Evolutionary conservation across 305 asterid species (phyloP).

Genomic region (Lippia alba): DNA sequence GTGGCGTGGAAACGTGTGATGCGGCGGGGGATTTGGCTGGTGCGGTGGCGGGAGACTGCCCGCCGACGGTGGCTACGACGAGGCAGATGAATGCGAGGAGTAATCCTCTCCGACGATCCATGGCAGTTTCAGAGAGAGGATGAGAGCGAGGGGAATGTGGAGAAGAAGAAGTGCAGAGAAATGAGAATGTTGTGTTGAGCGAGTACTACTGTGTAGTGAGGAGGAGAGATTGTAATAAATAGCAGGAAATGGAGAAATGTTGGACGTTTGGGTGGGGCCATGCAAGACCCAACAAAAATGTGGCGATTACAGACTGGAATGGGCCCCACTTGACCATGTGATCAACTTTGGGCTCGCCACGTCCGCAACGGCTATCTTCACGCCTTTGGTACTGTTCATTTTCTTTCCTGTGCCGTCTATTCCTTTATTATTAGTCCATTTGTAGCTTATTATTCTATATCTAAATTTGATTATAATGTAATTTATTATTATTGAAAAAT

Average conservation of each 20-base stretch:
- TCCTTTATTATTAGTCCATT: no score
- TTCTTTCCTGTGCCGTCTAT: no score
- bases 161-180: no score
- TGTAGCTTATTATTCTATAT: no score
- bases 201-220: not conserved
- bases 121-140: slow-evolving; percentile 35
- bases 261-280: no score
- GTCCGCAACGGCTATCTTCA: slow-evolving; percentile 49
- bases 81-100: slow-evolving; percentile 60
- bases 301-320: slow-evolving; percentile 61
- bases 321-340: slow-evolving; percentile 62
- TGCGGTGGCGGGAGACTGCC: slow-evolving; percentile 60
- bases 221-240: slow-evolving; percentile 28
- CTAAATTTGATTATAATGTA: no score
- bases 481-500: no score
- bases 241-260: slow-evolving; percentile 12
- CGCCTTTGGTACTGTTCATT: slow-evolving; percentile 2
- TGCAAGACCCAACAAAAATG: slow-evolving; percentile 44
- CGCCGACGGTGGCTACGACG: slow-evolving; percentile 58
- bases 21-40: slow-evolving; percentile 59
- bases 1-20: slow-evolving; percentile 39
- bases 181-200: slow-evolving; percentile 4
- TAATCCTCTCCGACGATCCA: slow-evolving; percentile 51
- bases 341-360: slow-evolving; percentile 42
- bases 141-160: not conserved